Percentiles rank a stretch among this genome's conserved stretches.
Evolutionary conservation across 805 yeast species (phyloP).

Genomic region (Zygotorulaspora sp.): DNA sequence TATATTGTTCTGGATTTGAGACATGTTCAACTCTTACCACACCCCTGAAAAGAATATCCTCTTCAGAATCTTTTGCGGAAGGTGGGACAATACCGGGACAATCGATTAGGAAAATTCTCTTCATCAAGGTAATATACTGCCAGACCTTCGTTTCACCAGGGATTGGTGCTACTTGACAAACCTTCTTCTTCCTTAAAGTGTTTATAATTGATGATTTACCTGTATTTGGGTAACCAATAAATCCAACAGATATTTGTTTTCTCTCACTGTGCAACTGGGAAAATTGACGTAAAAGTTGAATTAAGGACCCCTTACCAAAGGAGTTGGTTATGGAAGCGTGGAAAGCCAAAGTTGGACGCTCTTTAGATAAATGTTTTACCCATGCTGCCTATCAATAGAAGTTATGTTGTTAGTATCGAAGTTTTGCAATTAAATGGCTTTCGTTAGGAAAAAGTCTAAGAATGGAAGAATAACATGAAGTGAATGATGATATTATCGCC

Average conservation of each 20-base stretch:
- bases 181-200: constrained; percentile 90
- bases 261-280: constrained; percentile 87
- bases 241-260: constrained; percentile 94
- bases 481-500: constrained; percentile 13
- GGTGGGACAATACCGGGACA: constrained; percentile 99
- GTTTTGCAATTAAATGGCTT: too few species aligned
- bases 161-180: constrained; percentile 94
- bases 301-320: constrained; percentile 94
- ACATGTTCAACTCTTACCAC: constrained; percentile 99
- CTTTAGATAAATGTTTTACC: constrained; percentile 92
- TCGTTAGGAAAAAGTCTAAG: too few species aligned
- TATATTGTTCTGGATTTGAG: constrained; percentile 89
- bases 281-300: constrained; percentile 89
- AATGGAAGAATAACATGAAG: too few species aligned
- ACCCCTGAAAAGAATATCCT: constrained; percentile 91
- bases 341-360: constrained; percentile 92
- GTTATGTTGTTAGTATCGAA: constrained; percentile 34
- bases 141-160: constrained; percentile 99
- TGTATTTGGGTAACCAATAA: constrained; percentile 97
- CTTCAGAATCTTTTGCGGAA: constrained; percentile 77
- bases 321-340: constrained; percentile 97
- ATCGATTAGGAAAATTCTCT: constrained; percentile 88
- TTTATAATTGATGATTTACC: constrained; percentile 96
- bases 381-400: constrained; percentile 76
- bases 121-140: constrained; percentile 98